Percentiles rank a stretch among this genome's conserved stretches.
Evolutionary conservation across 805 yeast genomes (phyloP).

Genomic region (Candida glaebosa): DNA sequence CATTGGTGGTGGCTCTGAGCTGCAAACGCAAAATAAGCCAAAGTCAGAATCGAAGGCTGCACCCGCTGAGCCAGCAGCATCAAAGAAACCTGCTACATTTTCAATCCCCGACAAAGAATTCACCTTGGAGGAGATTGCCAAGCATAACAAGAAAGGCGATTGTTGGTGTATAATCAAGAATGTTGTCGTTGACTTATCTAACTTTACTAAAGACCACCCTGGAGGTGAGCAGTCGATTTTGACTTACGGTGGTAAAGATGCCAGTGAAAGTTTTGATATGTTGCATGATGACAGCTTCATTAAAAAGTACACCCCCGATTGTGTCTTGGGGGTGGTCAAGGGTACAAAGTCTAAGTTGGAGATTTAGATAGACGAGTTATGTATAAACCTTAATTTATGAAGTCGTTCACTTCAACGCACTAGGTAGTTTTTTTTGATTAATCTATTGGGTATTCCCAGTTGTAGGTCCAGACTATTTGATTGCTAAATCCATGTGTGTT

Average conservation of each 20-base stretch:
- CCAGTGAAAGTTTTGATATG: constrained; percentile 49
- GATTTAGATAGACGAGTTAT: constrained; percentile 9
- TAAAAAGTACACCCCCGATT: constrained; percentile 43
- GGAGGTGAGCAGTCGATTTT: constrained; percentile 59
- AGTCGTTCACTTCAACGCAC: neutral
- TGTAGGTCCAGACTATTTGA: no score
- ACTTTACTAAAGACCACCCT: constrained; percentile 48
- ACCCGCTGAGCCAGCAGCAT: constrained; percentile 3
- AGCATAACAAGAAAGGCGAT: constrained; percentile 43
- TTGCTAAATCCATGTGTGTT: no score
- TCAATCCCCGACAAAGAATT: constrained; percentile 47
- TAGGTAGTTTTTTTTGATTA: no score
- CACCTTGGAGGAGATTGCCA: constrained; percentile 43
- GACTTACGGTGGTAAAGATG: constrained; percentile 46
- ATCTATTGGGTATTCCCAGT: no score
- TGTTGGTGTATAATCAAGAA: constrained; percentile 56
- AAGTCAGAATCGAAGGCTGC: constrained; percentile 4
- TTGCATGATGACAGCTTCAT: constrained; percentile 57
- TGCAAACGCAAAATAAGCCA: neutral
- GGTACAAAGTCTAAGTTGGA: constrained; percentile 45
- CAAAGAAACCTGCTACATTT: constrained; percentile 14
- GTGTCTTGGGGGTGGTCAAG: constrained; percentile 50
- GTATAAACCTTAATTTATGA: neutral
- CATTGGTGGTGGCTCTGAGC: neutral
- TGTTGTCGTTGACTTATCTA: constrained; percentile 47